A percentile compares a stretch with the other conserved stretches of the same genome.
Evolutionary conservation across 495 filamentous ascomycete genomes (phyloP).

Genomic region (Glarea lozoyensis): DNA sequence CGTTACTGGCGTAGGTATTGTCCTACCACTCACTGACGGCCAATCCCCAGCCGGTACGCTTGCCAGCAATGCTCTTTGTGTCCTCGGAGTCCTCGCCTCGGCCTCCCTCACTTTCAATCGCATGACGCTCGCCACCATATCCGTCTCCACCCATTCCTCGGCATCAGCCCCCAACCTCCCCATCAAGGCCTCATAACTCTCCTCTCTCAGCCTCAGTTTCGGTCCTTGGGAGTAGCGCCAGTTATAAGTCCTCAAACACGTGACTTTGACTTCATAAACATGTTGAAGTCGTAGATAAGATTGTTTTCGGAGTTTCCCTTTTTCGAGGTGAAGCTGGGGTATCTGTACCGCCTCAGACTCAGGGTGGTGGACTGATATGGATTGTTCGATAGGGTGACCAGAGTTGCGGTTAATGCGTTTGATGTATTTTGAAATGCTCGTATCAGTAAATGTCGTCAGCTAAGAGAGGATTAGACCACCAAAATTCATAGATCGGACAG

Average conservation of each 20-base stretch:
- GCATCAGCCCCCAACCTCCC: not conserved
- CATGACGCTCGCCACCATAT: not conserved
- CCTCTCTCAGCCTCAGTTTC: conserved; percentile 3
- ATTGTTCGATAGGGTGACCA: not conserved
- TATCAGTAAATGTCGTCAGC: conserved; percentile 11
- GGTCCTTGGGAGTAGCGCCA: not conserved
- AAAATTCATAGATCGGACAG: not conserved
- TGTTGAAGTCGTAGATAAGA: conserved; percentile 9
- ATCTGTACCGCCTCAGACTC: not conserved
- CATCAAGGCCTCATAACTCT: conserved; percentile 8
- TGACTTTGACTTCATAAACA: conserved; percentile 4
- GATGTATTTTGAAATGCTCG: not conserved
- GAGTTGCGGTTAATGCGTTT: not conserved
- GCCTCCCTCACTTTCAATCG: not conserved
- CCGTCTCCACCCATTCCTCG: conserved; percentile 3
- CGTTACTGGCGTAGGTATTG: too few species aligned
- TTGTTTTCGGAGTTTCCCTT: conserved; percentile 4
- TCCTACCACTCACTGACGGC: too few species aligned
- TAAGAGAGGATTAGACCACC: conserved; percentile 4
- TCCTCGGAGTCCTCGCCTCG: too few species aligned
- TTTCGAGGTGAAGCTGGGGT: conserved; percentile 3
- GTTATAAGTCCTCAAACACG: conserved; percentile 4
- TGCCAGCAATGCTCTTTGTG: too few species aligned
- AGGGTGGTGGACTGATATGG: conserved; percentile 7
- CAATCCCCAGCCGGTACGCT: too few species aligned